Base-by-base conservation (phyloP, 495 filamentous ascomycete genomes). In the Talaromyces ruber region DNA sequence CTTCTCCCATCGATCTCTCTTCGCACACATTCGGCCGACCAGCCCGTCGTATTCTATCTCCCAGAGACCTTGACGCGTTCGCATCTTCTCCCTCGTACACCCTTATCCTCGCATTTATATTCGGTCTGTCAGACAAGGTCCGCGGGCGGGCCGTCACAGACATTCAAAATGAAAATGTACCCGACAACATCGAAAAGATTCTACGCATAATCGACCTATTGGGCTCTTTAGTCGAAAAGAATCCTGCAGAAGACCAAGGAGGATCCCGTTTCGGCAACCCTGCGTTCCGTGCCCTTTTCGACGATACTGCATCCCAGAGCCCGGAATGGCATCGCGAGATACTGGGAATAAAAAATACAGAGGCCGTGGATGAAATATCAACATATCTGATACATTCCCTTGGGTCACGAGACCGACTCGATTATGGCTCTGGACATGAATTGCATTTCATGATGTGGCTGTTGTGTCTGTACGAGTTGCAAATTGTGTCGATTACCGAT, bases 381-480 rank as follows among this genome's bases (percentile, higher is more conserved):
- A 82, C 86, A 45, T 99, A 99, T 69, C 80, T 99, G 55, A 74
- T 83, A 62, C 83, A 96, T 67, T 88, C 87, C 1, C 89, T 97
- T 55, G 94, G 94, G 53, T 96, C 94, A 70, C 81, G 86, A 54
- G 82, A 84, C 29, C 84, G 94, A n/a, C 90, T 98, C 64, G 94
- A 98, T 76, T 98, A 98, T 74, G 94, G 94, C 65, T 95, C 91
- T 0, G 94, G 94, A 7, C 94, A 98, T 71, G 94, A 98, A 74
- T 81, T 98, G 55, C 97, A 98, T 72, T 97, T 98, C 72, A 80
- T 93, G 70, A 86, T 96, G 72, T 98, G 92, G 91, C 79, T 98
- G 37, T 81, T 98, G 16, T 96, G 88, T 68, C 86, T 98, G 7
- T 87, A 91, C 66, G 90, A 92, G 66, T 82, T 97, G n/a, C 75